These are phyloP conservation scores for Akanthomyces dipterigenus DNA, from an alignment of 2,329 filamentous ascomycete genomes.

Conservation along the genomic window DNA sequence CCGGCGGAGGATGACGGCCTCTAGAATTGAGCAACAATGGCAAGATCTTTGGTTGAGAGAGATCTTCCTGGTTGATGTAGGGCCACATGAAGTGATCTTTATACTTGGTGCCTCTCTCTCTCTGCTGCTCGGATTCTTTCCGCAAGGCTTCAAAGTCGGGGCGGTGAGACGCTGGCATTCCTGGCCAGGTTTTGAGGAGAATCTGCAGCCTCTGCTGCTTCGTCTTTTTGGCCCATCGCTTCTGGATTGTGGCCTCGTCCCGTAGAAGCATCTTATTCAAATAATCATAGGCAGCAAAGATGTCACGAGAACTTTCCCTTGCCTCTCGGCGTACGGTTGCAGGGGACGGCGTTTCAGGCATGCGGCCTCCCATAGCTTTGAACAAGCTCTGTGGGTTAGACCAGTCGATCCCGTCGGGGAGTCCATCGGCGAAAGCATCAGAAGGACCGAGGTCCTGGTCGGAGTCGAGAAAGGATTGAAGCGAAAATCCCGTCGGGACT, in stretches of 20 bases:
- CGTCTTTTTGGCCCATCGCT: constrained; percentile 49
- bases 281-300: constrained; percentile 19
- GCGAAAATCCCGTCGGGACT: neutral
- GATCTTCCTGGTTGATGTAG: constrained; percentile 51
- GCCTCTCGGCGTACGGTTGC: constrained; percentile 14
- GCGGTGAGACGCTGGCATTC: constrained; percentile 42
- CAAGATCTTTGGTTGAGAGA: constrained; percentile 36
- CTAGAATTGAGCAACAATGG: constrained; percentile 46
- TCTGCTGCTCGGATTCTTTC: constrained; percentile 16
- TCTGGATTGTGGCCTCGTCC: constrained; percentile 44
- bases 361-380: neutral
- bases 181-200: constrained; percentile 41
- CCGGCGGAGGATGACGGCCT: constrained; percentile 36
- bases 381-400: neutral
- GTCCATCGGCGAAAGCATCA: no score
- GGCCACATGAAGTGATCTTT: constrained; percentile 41
- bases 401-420: neutral
- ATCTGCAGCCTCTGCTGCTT: constrained; percentile 37
- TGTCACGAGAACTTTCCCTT: constrained; percentile 1
- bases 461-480: neutral
- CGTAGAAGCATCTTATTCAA: constrained; percentile 39
- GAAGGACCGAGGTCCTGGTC: neutral
- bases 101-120: constrained; percentile 9
- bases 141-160: constrained; percentile 41
- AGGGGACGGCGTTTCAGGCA: neutral